These are phyloP conservation scores for Pleurozium schreberi DNA, from an alignment of 225 moss, liverwort and hornwort species.

Conservation along the genomic window DNA sequence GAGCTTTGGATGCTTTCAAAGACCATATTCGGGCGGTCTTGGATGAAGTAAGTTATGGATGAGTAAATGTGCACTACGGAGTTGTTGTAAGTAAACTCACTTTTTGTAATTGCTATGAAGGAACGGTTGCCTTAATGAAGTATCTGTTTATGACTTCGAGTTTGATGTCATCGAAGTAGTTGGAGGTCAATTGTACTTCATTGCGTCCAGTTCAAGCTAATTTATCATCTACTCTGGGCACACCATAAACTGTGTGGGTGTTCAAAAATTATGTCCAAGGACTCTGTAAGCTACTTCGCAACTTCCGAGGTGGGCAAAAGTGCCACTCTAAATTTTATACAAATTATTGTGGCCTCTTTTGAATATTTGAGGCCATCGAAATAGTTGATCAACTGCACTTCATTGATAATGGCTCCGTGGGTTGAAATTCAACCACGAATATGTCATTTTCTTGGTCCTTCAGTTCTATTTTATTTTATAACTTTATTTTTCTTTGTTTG, in stretches of 20 bases:
- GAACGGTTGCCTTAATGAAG: background rate
- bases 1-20: slow-evolving; percentile 45
- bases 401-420: background rate
- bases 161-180: background rate
- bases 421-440: background rate
- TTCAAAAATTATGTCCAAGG: background rate
- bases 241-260: background rate
- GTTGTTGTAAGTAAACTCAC: background rate
- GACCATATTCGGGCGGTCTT: slow-evolving; percentile 32
- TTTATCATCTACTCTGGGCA: background rate
- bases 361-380: background rate
- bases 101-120: background rate
- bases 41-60: slow-evolving; percentile 41
- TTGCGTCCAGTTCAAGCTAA: background rate
- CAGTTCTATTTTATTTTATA: background rate
- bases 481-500: background rate
- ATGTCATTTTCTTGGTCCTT: background rate
- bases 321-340: background rate
- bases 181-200: background rate
- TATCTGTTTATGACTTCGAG: background rate
- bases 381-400: background rate
- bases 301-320: background rate
- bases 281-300: background rate
- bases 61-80: background rate
- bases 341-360: too few species aligned